These are phyloP conservation scores for Cladosporium sp. DNA, from an alignment of 2,329 filamentous ascomycete species.

Conservation along the genomic window DNA sequence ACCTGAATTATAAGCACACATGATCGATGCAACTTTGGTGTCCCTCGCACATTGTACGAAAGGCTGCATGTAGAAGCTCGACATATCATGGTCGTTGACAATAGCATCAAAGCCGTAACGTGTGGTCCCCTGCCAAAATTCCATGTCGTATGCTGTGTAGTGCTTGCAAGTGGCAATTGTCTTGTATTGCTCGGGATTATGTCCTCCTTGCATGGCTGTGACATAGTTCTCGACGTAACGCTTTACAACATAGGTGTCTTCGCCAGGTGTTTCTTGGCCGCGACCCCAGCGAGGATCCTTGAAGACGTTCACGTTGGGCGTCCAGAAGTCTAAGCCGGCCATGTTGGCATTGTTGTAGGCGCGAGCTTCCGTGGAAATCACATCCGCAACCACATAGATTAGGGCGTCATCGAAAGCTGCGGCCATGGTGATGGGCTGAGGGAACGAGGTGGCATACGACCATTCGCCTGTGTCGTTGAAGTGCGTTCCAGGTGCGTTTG, in stretches of 20 bases:
- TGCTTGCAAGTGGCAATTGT: conserved; percentile 12
- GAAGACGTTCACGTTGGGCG: conserved; percentile 58
- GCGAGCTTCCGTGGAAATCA: conserved; percentile 57
- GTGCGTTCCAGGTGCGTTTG: conserved; percentile 48
- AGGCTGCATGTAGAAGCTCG: conserved; percentile 10
- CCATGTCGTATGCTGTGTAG: conserved; percentile 6
- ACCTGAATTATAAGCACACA: conserved; percentile 12
- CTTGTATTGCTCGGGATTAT: conserved; percentile 2
- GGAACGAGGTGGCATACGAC: conserved; percentile 60
- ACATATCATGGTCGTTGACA: conserved; percentile 4
- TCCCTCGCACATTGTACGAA: conserved; percentile 8
- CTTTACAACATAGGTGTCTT: conserved; percentile 7
- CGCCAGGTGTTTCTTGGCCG: conserved; percentile 6
- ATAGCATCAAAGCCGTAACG: conserved; percentile 9
- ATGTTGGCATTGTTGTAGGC: conserved; percentile 59
- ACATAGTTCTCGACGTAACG: conserved; percentile 9
- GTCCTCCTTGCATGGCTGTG: conserved; percentile 2
- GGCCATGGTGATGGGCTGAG: conserved; percentile 57
- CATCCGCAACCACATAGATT: conserved; percentile 51
- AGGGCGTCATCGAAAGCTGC: conserved; percentile 61
- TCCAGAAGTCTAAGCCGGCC: conserved; percentile 57
- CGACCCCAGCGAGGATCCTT: conserved; percentile 7
- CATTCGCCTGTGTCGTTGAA: conserved; percentile 51
- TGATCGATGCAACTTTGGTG: conserved; percentile 8
- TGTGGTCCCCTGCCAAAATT: not conserved